These are phyloP conservation scores for Lentinula raphanica DNA, from an alignment of 768 basidiomycete genomes.

Conservation along the genomic window DNA sequence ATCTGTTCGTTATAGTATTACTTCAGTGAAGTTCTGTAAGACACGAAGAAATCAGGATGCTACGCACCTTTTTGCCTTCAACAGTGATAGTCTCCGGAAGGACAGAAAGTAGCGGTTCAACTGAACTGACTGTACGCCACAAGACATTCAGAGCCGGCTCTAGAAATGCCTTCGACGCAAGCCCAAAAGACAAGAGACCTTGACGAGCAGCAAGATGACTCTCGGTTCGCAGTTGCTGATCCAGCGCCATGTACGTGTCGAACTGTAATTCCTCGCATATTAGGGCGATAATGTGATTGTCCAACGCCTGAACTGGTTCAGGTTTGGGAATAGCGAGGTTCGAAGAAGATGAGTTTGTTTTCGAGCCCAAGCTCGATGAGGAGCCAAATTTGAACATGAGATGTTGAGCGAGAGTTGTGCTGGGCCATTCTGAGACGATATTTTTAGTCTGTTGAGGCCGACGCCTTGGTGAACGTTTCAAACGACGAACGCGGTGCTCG, in stretches of 20 bases:
- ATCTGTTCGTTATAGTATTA: not conserved
- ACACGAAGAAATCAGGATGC: not conserved
- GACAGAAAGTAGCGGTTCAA: not conserved
- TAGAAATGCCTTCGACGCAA: not conserved
- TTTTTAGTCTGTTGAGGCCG: not conserved
- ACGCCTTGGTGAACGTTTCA: not conserved
- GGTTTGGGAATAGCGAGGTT: not conserved
- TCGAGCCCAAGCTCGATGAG: not conserved
- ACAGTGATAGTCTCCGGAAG: not conserved
- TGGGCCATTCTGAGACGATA: not conserved
- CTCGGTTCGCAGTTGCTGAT: not conserved
- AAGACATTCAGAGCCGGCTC: slow-evolving; percentile 3
- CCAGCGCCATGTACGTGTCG: slow-evolving; percentile 1
- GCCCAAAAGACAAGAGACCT: not conserved
- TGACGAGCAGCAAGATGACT: not conserved
- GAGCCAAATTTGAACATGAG: not conserved
- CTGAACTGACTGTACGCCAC: not conserved
- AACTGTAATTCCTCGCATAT: not conserved
- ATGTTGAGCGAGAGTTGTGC: not conserved
- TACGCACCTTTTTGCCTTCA: not conserved
- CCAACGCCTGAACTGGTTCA: not conserved
- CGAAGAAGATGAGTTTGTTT: not conserved
- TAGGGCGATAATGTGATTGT: not conserved
- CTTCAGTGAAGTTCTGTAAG: not conserved
- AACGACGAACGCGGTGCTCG: not conserved